Evolutionary conservation across 805 yeast species (phyloP), one percentile per base, ranked within the genome.

Genomic region (Nakazawaea siamensis): DNA sequence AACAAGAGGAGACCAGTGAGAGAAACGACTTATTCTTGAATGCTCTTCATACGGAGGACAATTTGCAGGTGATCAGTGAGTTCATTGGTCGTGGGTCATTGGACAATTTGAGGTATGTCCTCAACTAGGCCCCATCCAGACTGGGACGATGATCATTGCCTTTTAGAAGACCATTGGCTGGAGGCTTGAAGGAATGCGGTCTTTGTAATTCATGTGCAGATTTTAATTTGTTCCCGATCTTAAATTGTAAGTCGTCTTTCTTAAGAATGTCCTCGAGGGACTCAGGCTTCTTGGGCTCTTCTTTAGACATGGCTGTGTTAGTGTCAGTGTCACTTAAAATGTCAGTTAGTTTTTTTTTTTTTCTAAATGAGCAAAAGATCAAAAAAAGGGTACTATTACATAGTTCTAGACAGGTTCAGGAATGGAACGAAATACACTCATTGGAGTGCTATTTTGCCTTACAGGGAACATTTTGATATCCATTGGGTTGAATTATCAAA

Each of bases 81-180:
- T 88, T 80, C 52, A 70, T 88, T 29, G 95, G 96, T 2, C 71
- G 87, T 39, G 98, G 98, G 2, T 90, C 81, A 0, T 70, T 88
- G 74, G 85, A 79, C 32, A 55, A 55, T 40, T 27, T 36, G 14
- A 34, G 32, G 18, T 35, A 35, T 21, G 29, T 38, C 20, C 12
- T 41, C 9, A 20, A 29, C 21, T 37, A 31, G 25, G 10, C 23
- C 7, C 10, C 10, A 10, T 7, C 7, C 7, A 20, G 23, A 10
- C 23, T 13, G 6, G 50, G 48, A 29, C 50, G 37, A 29, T 46
- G 48, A 14, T 35, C 44, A 10, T 32, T 35, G 9, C 16, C 27
- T 7, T 23, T 33, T 13, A 44, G 23, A 18, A 46, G 33, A n/a
- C 31, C 25, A 16, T 13, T 27, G 3, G 20, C 15, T 10, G 17